Evolutionary conservation across 176 grass and related monocot species (phyloP).

Genomic region (Lolium rigidum): DNA sequence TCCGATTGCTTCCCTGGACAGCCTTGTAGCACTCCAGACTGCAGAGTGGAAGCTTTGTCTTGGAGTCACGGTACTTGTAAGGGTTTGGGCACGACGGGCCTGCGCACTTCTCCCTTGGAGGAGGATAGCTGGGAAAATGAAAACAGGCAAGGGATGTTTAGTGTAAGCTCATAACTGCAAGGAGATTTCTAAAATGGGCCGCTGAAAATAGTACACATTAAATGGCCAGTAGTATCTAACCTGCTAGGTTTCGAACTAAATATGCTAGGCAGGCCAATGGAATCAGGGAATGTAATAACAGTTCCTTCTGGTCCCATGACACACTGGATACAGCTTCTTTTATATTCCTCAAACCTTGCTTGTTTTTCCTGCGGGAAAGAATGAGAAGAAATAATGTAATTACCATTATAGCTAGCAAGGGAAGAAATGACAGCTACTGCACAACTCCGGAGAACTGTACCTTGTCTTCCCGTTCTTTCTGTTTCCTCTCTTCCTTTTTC

Average conservation of each 20-base stretch:
- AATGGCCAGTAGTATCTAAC: constrained; percentile 31
- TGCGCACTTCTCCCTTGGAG: constrained; percentile 94
- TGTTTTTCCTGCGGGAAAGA: constrained; percentile 50
- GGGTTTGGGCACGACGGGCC: constrained; percentile 79
- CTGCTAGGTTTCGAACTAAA: constrained; percentile 73
- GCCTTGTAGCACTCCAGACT: constrained; percentile 91
- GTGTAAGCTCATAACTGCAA: background rate
- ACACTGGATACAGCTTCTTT: constrained; percentile 61
- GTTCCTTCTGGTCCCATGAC: constrained; percentile 65
- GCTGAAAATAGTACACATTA: constrained; percentile 24
- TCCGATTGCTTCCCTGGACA: constrained; percentile 57
- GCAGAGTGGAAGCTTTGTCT: constrained; percentile 87
- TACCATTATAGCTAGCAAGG: background rate
- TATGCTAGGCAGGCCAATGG: constrained; percentile 72
- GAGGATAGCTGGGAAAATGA: constrained; percentile 76
- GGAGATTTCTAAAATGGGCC: background rate
- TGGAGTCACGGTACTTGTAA: constrained; percentile 94
- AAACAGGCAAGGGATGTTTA: constrained; percentile 12
- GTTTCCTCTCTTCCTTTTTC: constrained; percentile 76
- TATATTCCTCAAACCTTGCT: constrained; percentile 52
- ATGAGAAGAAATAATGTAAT: background rate
- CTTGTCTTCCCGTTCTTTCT: constrained; percentile 62
- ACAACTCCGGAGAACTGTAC: constrained; percentile 29
- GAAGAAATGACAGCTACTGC: background rate
- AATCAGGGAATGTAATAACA: constrained; percentile 64